phyloP scores from a whole-genome alignment of 1,139 yeast genomes.

The Taphrina wiesneri region DNA sequence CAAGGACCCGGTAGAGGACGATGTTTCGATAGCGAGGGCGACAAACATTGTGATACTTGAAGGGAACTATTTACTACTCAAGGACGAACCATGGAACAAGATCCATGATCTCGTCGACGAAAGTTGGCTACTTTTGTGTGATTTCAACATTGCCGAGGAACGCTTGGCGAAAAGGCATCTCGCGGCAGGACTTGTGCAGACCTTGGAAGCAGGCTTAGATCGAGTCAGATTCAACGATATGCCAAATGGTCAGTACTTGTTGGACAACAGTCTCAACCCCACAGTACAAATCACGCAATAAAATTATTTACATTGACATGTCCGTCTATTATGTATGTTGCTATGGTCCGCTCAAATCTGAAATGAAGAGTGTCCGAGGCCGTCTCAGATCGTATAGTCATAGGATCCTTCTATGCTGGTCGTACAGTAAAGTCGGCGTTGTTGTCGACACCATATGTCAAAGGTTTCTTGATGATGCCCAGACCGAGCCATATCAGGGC shows the following conservation, averaged over 20 bases:
- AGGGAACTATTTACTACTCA: constrained; percentile 50
- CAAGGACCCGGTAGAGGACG: constrained; percentile 62
- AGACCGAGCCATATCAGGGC: constrained; percentile 17
- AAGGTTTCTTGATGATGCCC: constrained; percentile 6
- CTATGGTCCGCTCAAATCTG: too few relatives aligned
- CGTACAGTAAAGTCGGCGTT: background rate
- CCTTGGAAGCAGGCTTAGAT: constrained; percentile 59
- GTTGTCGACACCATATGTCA: constrained; percentile 1
- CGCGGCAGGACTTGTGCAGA: constrained; percentile 62
- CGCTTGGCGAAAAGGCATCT: constrained; percentile 70
- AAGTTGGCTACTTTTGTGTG: constrained; percentile 49
- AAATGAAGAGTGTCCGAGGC: too few relatives aligned
- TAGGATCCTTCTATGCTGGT: background rate
- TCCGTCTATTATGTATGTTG: background rate
- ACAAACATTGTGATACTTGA: constrained; percentile 60
- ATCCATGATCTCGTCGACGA: constrained; percentile 46
- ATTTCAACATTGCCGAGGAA: constrained; percentile 52
- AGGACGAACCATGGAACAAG: constrained; percentile 48
- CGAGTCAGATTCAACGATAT: constrained; percentile 71
- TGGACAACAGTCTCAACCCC: constrained; percentile 10
- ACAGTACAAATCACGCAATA: background rate
- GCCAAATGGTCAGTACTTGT: constrained; percentile 56
- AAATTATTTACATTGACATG: background rate
- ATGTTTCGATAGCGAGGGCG: constrained; percentile 50
- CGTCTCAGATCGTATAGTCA: too few relatives aligned